phyloP scores from a whole-genome alignment of 768 basidiomycete genomes.

The Tulasnella sp. region DNA sequence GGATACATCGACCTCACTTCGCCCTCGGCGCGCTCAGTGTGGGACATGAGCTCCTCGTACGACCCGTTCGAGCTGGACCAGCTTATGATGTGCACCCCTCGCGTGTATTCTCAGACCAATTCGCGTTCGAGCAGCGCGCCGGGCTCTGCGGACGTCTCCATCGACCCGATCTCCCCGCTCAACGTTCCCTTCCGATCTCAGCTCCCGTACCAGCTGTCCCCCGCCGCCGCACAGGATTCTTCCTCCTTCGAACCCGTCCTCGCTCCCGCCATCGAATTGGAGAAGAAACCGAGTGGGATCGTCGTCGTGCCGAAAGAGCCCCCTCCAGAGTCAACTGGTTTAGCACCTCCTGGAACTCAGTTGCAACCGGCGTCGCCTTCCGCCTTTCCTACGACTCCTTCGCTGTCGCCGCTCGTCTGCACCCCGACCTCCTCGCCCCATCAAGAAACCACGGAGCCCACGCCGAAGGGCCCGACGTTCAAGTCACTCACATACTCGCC shows the following conservation, averaged over 20 bases:
- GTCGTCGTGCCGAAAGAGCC: not conserved
- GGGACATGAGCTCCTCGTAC: not conserved
- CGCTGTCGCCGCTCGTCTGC: not conserved
- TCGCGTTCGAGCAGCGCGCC: not conserved
- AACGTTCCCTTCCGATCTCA: not conserved
- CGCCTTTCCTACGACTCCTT: constrained; percentile 3
- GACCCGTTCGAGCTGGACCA: constrained; percentile 14
- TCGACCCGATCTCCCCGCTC: not conserved
- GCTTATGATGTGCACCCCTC: constrained; percentile 3
- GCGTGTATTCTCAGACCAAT: not conserved
- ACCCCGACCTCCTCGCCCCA: not conserved
- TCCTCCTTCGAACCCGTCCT: not conserved
- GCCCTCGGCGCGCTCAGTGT: not conserved
- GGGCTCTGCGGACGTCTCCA: not conserved
- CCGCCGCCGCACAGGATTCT: not conserved
- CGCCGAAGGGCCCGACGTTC: not conserved
- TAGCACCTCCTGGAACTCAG: not conserved
- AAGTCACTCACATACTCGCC: not conserved
- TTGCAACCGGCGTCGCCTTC: constrained; percentile 1
- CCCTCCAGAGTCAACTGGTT: not conserved
- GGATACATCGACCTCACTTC: not conserved
- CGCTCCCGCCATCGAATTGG: not conserved
- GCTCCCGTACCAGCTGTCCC: not conserved
- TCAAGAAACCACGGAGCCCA: not conserved
- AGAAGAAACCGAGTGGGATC: not conserved